phyloP scores from a whole-genome alignment of 202 grass and related monocot species.

The Zoysia matrella region DNA sequence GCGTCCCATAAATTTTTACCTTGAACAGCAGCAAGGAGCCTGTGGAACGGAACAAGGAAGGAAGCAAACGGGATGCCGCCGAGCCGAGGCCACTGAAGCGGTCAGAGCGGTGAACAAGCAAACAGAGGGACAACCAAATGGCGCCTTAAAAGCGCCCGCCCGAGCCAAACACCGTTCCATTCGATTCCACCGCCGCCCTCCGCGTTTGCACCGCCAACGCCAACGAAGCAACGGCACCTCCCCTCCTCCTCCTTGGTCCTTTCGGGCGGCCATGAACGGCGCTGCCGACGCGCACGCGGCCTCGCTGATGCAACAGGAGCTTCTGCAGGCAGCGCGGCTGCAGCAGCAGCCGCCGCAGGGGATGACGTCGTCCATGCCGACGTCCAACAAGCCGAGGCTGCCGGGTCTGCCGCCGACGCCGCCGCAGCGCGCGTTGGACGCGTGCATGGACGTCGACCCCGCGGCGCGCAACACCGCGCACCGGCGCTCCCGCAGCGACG shows the following conservation, averaged over 20 bases:
- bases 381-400: slow-evolving; percentile 47
- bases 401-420: slow-evolving; percentile 54
- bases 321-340: slow-evolving; percentile 5
- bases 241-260: no score
- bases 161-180: slow-evolving; percentile 1
- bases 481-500: slow-evolving; percentile 70
- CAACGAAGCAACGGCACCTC: no score
- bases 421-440: slow-evolving; percentile 28
- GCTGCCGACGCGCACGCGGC: slow-evolving; percentile 29
- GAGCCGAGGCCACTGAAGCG: no score
- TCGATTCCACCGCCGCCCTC: slow-evolving; percentile 5
- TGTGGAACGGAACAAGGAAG: no score
- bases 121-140: no score
- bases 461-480: slow-evolving; percentile 50
- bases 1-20: no score
- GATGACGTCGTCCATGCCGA: slow-evolving; percentile 21
- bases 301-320: slow-evolving; percentile 36
- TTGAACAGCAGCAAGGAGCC: no score
- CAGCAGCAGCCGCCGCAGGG: slow-evolving; percentile 11
- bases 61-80: no score
- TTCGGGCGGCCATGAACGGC: slow-evolving; percentile 25
- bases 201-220: slow-evolving; percentile 18
- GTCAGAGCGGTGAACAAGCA: no score
- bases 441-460: slow-evolving; percentile 47
- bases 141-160: slow-evolving; percentile 36